phyloP scores from a whole-genome alignment of 2,329 filamentous ascomycete species.

The Cercospora berteroae region DNA sequence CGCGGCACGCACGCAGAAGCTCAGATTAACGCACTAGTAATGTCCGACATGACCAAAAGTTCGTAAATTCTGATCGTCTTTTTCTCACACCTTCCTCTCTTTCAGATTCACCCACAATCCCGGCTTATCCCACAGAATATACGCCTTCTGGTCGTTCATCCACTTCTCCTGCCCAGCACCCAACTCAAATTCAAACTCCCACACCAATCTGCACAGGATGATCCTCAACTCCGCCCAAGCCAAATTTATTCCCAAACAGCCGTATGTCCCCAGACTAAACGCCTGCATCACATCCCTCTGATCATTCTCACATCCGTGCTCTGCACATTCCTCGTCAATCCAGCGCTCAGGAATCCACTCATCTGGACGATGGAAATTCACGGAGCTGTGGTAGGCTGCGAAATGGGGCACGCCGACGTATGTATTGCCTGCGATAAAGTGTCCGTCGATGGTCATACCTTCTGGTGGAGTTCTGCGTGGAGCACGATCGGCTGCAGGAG shows the following conservation, averaged over 20 bases:
- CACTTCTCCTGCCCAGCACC: background rate
- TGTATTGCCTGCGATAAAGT: background rate
- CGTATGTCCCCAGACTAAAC: background rate
- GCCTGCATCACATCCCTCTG: background rate
- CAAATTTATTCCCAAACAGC: background rate
- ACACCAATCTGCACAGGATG: background rate
- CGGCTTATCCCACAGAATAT: conserved; percentile 40
- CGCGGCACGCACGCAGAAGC: too few relatives aligned
- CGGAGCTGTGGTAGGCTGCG: background rate
- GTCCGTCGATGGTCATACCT: background rate
- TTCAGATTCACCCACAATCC: background rate
- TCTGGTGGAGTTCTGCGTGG: background rate
- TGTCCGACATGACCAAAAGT: background rate
- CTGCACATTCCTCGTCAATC: background rate
- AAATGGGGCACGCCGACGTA: background rate
- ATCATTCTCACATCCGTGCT: background rate
- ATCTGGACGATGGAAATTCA: background rate
- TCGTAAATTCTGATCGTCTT: background rate
- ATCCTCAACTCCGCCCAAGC: background rate
- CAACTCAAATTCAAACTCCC: background rate
- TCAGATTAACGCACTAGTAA: background rate
- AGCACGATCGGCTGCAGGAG: background rate
- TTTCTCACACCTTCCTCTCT: background rate
- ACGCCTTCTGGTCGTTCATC: background rate
- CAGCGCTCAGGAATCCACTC: background rate